phyloP scores from a whole-genome alignment of 345 rosid species.

The Gossypium arboreum region DNA sequence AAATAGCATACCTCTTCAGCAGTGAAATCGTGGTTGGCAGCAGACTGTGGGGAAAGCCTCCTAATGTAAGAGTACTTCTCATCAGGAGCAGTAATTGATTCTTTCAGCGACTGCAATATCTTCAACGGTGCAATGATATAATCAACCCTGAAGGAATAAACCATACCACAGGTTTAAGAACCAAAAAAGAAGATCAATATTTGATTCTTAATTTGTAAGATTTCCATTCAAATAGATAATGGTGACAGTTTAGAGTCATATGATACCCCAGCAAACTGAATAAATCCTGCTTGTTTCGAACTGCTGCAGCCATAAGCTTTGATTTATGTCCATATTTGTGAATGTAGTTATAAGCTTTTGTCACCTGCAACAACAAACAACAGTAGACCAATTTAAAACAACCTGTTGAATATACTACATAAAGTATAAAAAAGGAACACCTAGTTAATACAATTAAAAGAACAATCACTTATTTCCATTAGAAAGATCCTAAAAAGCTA shows the following conservation, averaged over 20 bases:
- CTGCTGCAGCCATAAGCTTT: slow-evolving; percentile 98
- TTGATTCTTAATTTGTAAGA: slow-evolving; percentile 10
- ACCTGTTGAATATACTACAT: neutral
- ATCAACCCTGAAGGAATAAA: slow-evolving; percentile 59
- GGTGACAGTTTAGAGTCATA: neutral
- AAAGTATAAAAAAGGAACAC: neutral
- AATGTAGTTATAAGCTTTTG: slow-evolving; percentile 76
- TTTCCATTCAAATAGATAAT: neutral
- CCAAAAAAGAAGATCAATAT: neutral
- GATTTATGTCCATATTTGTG: slow-evolving; percentile 90
- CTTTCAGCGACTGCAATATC: slow-evolving; percentile 81
- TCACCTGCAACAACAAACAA: slow-evolving; percentile 32
- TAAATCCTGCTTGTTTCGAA: slow-evolving; percentile 90
- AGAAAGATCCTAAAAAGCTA: neutral
- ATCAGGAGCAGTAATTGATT: slow-evolving; percentile 56
- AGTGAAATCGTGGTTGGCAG: slow-evolving; percentile 63
- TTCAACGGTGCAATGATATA: slow-evolving; percentile 89
- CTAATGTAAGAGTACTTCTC: slow-evolving; percentile 75
- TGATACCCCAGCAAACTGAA: slow-evolving; percentile 84
- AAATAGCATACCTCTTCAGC: slow-evolving; percentile 62
- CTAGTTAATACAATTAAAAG: neutral
- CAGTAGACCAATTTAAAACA: neutral
- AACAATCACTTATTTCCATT: neutral
- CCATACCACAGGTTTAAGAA: neutral
- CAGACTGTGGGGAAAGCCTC: slow-evolving; percentile 68